Percentiles rank a stretch among this genome's conserved stretches.
phyloP scores from a whole-genome alignment of 2,329 filamentous ascomycete genomes.

The Fusarium denticulatum region DNA sequence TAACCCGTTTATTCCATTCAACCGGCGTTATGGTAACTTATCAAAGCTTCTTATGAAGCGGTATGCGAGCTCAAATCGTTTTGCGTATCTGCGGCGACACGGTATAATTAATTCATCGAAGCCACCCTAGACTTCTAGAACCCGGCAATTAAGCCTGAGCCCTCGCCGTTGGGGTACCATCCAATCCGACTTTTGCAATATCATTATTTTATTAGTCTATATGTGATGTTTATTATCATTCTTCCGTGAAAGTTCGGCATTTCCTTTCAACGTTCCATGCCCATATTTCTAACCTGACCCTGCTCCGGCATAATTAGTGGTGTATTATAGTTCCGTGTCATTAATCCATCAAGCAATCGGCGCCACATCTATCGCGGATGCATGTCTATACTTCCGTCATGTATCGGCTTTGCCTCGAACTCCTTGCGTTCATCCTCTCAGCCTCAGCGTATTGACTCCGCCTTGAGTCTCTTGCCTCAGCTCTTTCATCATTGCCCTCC shows the following conservation, averaged over 20 bases:
- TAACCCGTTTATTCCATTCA: fast-evolving
- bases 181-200: not conserved
- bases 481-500: slow-evolving; percentile 39
- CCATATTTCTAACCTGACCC: not conserved
- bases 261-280: not conserved
- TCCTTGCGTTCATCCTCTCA: not conserved
- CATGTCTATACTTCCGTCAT: not conserved
- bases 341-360: not conserved
- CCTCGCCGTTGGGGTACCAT: not conserved
- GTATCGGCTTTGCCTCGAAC: not conserved
- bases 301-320: not conserved
- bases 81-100: not conserved
- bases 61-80: not conserved
- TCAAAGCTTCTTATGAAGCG: not conserved
- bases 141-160: not conserved
- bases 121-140: not conserved
- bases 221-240: not conserved
- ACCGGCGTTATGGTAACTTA: no score
- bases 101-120: not conserved
- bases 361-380: not conserved
- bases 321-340: not conserved
- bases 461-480: slow-evolving; percentile 10
- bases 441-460: not conserved
- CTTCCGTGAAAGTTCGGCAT: not conserved
- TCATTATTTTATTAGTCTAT: not conserved